Conservation (phyloP, 352 stramenopile genomes). For the Nothophytophthora sp. region DNA sequence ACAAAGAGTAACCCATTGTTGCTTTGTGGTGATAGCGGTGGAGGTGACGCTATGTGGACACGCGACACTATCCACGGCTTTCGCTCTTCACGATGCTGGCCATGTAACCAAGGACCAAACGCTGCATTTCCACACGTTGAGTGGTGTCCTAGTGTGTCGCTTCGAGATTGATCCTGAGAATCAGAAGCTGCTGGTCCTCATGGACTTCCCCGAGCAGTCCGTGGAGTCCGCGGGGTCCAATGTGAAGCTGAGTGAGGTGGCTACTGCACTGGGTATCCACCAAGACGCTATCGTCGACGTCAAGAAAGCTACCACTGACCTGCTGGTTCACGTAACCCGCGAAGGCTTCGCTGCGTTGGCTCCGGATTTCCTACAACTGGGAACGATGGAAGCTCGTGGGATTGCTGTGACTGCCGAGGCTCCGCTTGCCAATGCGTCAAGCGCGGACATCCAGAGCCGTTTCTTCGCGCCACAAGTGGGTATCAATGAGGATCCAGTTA, state of each 20-base stretch:
- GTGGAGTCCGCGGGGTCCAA: conserved; percentile 7
- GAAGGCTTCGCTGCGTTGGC: conserved; percentile 16
- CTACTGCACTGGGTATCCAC: conserved; percentile 11
- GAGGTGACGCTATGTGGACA: conserved; percentile 93
- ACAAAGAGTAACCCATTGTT: too few species aligned
- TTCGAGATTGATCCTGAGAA: conserved; percentile 19
- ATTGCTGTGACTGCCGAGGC: conserved; percentile 14
- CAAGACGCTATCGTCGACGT: conserved; percentile 20
- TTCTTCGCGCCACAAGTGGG: conserved; percentile 92
- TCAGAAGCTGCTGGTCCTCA: conserved; percentile 41
- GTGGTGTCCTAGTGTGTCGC: conserved; percentile 43
- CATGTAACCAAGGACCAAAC: conserved; percentile 31
- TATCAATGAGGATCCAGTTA: conserved; percentile 94
- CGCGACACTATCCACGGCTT: conserved; percentile 87
- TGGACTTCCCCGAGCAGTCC: conserved; percentile 57
- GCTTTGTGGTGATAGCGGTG: conserved; percentile 11
- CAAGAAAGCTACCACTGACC: conserved; percentile 18
- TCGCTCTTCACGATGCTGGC: conserved; percentile 67
- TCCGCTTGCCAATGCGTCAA: conserved; percentile 8
- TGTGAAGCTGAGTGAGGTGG: conserved; percentile 9
- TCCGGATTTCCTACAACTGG: conserved; percentile 25
- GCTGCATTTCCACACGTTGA: conserved; percentile 78
- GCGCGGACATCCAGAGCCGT: conserved; percentile 55
- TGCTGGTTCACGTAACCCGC: conserved; percentile 29
- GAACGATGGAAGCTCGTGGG: conserved; percentile 11